phyloP scores from a whole-genome alignment of 768 basidiomycete species.

The Collybia mongolica region DNA sequence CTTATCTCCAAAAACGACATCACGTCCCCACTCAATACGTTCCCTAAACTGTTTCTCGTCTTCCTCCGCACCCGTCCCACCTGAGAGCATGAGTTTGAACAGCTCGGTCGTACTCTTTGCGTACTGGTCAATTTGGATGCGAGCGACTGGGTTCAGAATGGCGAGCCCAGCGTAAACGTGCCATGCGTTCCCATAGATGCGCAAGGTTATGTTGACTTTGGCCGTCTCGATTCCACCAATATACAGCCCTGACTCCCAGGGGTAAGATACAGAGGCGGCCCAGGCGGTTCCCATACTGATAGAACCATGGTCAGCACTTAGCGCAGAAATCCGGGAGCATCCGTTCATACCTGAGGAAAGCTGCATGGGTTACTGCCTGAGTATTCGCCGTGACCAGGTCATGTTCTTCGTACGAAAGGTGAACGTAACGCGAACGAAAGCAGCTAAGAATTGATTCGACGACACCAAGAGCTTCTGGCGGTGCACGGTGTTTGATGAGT shows the following conservation, averaged over 20 bases:
- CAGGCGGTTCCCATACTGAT: conserved; percentile 97
- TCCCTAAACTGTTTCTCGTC: conserved; percentile 51
- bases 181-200: conserved; percentile 97
- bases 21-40: conserved; percentile 72
- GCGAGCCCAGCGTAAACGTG: conserved; percentile 99
- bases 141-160: conserved; percentile 90
- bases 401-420: conserved; percentile 93
- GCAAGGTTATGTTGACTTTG: conserved; percentile 96
- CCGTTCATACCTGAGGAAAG: conserved; percentile 80
- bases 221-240: conserved; percentile 97
- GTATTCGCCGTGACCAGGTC: conserved; percentile 97
- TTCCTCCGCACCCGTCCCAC: conserved; percentile 35
- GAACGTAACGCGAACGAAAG: conserved; percentile 82
- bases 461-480: conserved; percentile 62
- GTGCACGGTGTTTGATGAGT: conserved; percentile 84
- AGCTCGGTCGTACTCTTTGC: conserved; percentile 82
- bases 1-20: conserved; percentile 68
- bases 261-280: conserved; percentile 73
- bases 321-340: neutral
- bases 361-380: conserved; percentile 96
- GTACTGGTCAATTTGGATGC: conserved; percentile 87
- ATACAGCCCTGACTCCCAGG: conserved; percentile 94
- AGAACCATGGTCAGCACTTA: neutral
- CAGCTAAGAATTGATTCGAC: conserved; percentile 83
- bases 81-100: conserved; percentile 92